These are phyloP conservation scores for Fragaria nilgerrensis DNA, from an alignment of 306 rosid genomes.

Conservation along the genomic window DNA sequence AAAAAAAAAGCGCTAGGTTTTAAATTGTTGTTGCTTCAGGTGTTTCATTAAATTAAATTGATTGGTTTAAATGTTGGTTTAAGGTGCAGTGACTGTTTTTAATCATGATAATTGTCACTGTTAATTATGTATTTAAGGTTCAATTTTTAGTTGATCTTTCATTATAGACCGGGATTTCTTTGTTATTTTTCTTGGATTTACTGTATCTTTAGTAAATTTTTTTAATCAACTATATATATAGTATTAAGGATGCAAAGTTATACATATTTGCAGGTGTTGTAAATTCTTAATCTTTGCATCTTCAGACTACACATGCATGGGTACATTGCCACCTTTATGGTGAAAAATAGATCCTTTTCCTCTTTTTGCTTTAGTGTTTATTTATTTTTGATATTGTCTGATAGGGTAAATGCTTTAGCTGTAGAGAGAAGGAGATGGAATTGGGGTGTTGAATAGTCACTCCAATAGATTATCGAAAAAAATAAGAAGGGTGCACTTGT, in stretches of 20 bases:
- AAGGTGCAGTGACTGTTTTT: not conserved
- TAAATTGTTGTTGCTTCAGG: conserved; percentile 10
- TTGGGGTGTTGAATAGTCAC: not conserved
- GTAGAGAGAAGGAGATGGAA: not conserved
- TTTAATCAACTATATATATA: not conserved
- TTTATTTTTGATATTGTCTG: not conserved
- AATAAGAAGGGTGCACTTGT: not conserved
- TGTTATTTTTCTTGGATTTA: not conserved
- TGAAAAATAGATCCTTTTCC: not conserved
- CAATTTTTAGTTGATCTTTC: too few relatives aligned
- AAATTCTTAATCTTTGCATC: not conserved
- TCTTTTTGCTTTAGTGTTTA: not conserved
- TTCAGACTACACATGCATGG: not conserved
- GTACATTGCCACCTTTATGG: not conserved
- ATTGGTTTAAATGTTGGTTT: not conserved
- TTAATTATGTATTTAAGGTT: not conserved
- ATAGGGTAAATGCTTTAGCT: not conserved
- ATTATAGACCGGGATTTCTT: not conserved
- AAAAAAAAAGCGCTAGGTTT: not conserved
- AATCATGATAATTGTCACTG: not conserved
- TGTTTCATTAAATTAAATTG: not conserved
- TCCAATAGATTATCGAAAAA: not conserved
- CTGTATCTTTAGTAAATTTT: too few relatives aligned
- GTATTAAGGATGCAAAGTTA: not conserved
- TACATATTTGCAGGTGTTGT: not conserved